A percentile compares a stretch with the other conserved stretches of the same genome.
phyloP scores from a whole-genome alignment of 495 filamentous ascomycete genomes.

The Hypoxylon intermedium region DNA sequence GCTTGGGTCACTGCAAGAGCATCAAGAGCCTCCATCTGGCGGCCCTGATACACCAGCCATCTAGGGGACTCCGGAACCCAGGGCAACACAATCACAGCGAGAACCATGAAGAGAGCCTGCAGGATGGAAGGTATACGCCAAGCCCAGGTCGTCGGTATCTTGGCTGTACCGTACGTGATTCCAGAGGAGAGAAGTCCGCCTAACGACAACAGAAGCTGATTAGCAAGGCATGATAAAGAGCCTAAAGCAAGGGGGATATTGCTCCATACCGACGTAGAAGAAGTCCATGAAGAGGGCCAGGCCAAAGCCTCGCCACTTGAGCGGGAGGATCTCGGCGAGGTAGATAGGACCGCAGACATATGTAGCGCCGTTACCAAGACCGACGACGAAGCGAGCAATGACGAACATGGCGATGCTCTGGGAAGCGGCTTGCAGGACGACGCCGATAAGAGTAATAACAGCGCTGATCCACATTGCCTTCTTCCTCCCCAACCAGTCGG shows the following conservation, averaged over 20 bases:
- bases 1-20: slow-evolving; percentile 48
- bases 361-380: slow-evolving; percentile 52
- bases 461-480: slow-evolving; percentile 62
- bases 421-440: slow-evolving; percentile 56
- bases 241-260: neutral
- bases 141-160: slow-evolving; percentile 47
- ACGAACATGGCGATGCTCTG: slow-evolving; percentile 56
- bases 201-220: slow-evolving; percentile 1
- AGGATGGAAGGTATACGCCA: slow-evolving; percentile 56
- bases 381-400: slow-evolving; percentile 51
- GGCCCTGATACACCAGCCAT: slow-evolving; percentile 57
- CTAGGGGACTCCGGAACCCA: slow-evolving; percentile 56
- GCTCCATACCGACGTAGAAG: slow-evolving; percentile 49
- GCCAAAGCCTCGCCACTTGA: slow-evolving; percentile 49
- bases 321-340: slow-evolving; percentile 50
- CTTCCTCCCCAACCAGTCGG: slow-evolving; percentile 52
- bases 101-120: slow-evolving; percentile 46
- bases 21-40: slow-evolving; percentile 53
- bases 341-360: slow-evolving; percentile 45
- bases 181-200: slow-evolving; percentile 4
- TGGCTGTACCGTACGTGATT: slow-evolving; percentile 50
- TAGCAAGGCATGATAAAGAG: neutral
- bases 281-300: slow-evolving; percentile 53
- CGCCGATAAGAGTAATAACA: slow-evolving; percentile 59
- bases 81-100: slow-evolving; percentile 45